Evolutionary conservation across 2,329 filamentous ascomycete species (phyloP), one percentile per base, ranked within the genome.

Genomic region (Talaromyces sp.): DNA sequence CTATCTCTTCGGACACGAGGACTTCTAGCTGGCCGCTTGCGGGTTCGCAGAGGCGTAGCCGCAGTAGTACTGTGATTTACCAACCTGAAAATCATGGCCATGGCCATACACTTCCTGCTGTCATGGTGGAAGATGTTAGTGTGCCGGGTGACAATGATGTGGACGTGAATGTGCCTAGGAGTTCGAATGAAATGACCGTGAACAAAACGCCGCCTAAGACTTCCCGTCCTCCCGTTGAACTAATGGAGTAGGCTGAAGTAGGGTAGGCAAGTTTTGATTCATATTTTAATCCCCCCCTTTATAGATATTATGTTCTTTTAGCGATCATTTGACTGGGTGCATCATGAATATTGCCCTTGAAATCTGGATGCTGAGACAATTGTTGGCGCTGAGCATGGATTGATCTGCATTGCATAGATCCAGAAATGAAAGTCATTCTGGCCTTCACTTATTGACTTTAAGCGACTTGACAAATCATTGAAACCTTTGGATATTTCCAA

Each of bases 81-180:
- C 76, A 86, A 57, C 85, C 85, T 0, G 78, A 83, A 49, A 80
- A 85, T 39, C 83, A 87, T 58, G 84, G 84, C 2, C 75, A 81
- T 52, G 83, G 78, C 51, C 82, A 82, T 0, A 75, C 79, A 56
- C 68, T 87, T 35, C 85, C 85, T 2, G 83, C 82, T 2, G 86
- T 87, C 32, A 81, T 83, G 64, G 83, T 87, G 2, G 83, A 86
- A 66, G 84, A 87, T 68, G 84, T 80, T 11, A 83, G 75, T 2
- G 39, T 67, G n/a, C 72, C 69, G 30, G 9, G 24, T 27, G 74
- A 67, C 2, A 75, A 72, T n/a, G 62, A 78, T 52, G 77, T 74
- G 32, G 80, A 82, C 24, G 54, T 69, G 5, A 9, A 27, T 27
- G 24, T 9, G 24, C 24, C 4, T 27, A 27, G 4, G 61, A 74